Conservation (phyloP, 2,329 filamentous ascomycete genomes). For the Grosmannia clavigera region DNA sequence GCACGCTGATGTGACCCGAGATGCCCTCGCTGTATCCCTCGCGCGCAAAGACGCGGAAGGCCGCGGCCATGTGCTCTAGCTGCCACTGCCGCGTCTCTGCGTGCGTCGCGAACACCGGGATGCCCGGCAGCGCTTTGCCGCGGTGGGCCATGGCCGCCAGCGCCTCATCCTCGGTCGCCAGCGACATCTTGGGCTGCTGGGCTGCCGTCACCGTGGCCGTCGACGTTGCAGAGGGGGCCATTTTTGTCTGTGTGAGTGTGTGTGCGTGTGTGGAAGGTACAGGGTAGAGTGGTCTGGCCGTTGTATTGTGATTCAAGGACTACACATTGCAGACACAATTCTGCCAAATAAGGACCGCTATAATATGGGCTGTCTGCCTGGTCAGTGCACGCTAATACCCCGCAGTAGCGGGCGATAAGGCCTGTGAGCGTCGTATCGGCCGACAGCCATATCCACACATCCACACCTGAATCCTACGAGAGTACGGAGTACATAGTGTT, state of each 20-base stretch:
- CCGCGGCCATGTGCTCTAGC: constrained; percentile 38
- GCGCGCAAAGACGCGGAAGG: constrained; percentile 48
- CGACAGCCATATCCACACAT: background rate
- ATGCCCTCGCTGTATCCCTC: constrained; percentile 50
- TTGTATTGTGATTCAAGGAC: too few species aligned
- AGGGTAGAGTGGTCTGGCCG: too few species aligned
- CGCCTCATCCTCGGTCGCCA: background rate
- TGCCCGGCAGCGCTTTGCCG: constrained; percentile 6
- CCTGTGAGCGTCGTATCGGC: background rate
- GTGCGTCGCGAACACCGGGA: constrained; percentile 7
- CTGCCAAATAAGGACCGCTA: too few species aligned
- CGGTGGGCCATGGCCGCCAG: constrained; percentile 8
- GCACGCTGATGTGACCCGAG: constrained; percentile 47
- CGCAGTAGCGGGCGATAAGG: background rate
- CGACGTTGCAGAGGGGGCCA: background rate
- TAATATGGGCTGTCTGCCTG: too few species aligned
- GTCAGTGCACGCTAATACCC: too few species aligned
- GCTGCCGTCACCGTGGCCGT: background rate
- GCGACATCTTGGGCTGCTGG: background rate
- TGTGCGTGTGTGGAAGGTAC: too few species aligned
- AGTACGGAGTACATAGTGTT: too few species aligned
- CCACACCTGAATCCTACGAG: too few species aligned
- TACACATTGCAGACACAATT: too few species aligned
- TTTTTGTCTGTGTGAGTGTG: background rate
- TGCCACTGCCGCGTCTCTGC: constrained; percentile 8